A percentile compares a stretch with the other conserved stretches of the same genome.
These are phyloP conservation scores for Epichloe gansuensis DNA, from an alignment of 2,329 filamentous ascomycete genomes.

Conservation along the genomic window DNA sequence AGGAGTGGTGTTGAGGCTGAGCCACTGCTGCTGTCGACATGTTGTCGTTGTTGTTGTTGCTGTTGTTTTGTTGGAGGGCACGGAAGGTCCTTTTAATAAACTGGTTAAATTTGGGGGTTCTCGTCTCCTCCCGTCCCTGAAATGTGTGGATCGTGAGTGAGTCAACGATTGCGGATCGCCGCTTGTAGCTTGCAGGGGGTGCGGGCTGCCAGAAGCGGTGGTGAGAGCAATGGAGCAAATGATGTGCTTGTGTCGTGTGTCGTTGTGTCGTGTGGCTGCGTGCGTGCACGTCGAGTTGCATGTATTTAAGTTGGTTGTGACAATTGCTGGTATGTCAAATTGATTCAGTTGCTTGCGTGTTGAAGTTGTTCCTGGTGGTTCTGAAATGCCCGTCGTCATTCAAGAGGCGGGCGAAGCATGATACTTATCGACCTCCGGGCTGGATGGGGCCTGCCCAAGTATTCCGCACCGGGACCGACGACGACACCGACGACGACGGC, in stretches of 20 bases:
- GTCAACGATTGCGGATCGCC: constrained; percentile 15
- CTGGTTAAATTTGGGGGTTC: constrained; percentile 1
- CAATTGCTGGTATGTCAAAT: not conserved
- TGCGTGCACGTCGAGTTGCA: not conserved
- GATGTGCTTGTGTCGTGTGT: constrained; percentile 12
- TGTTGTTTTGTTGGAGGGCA: constrained; percentile 10
- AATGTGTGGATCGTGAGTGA: constrained; percentile 10
- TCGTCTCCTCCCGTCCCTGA: constrained; percentile 9
- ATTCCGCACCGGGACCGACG: constrained; percentile 7
- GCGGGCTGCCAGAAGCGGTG: constrained; percentile 7
- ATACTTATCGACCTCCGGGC: constrained; percentile 5
- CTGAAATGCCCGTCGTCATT: not conserved
- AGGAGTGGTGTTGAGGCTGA: constrained; percentile 13
- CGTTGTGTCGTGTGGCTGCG: too few species aligned
- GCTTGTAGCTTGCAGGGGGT: constrained; percentile 15
- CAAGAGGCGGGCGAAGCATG: constrained; percentile 1
- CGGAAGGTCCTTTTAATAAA: constrained; percentile 1
- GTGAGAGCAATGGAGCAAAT: constrained; percentile 17
- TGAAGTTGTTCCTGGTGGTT: constrained; percentile 3
- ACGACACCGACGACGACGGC: constrained; percentile 12
- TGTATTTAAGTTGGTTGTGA: not conserved
- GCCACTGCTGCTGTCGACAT: constrained; percentile 18
- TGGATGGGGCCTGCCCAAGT: constrained; percentile 7
- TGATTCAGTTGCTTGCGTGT: not conserved
- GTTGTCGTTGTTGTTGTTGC: not conserved